Base-by-base conservation (phyloP, 768 basidiomycete genomes). In the Mycena indigotica region DNA sequence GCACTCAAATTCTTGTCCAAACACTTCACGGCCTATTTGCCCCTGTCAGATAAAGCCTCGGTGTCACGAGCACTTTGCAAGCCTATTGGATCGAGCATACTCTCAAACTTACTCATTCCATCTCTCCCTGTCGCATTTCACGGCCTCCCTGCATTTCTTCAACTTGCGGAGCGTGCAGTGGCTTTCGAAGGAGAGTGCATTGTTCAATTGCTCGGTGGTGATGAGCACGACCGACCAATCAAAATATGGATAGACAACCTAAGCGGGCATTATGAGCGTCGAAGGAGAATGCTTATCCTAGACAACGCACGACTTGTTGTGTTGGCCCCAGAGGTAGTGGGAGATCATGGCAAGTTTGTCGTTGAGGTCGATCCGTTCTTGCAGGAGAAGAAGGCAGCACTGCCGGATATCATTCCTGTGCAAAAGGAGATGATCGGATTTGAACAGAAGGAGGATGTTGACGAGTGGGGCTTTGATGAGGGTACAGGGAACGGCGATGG, bases 211-310 rank as follows among this genome's bases (percentile, higher is more conserved):
- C 73, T 89, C 16, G 79, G 80, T 15, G 80, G 77, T 53, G 79
- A 77, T 21, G 54, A 62, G 13, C 72, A 73, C 4, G 84, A 86
- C 44, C 75, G 74, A 24, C 73, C 84, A 5, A 81, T 95, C 54
- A 80, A 82, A 65, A 65, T 72, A 5, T 96, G 94, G 91, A 82
- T 80, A 3, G 80, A 86, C 49, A 81, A 83, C 3, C 78, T 91
- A 12, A 80, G 83, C 17, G 72, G 78, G 2, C 90, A 93, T 70
- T 96, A 94, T 69, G 93, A 94, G 69, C 84, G 84, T 58, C 84
- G 87, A 63, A 73, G 93, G 64, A 80, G 93, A 15, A 73, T 82
- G 29, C 75, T 77, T 51, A 83, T 94, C 44, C 77, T 93, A 5
- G 85, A 89, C 39, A 71, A 72, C n/a, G 80, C 84, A 15, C 77